Conservation (phyloP, 1,139 yeast species). For the Blastobotrys buckinghamii region DNA sequence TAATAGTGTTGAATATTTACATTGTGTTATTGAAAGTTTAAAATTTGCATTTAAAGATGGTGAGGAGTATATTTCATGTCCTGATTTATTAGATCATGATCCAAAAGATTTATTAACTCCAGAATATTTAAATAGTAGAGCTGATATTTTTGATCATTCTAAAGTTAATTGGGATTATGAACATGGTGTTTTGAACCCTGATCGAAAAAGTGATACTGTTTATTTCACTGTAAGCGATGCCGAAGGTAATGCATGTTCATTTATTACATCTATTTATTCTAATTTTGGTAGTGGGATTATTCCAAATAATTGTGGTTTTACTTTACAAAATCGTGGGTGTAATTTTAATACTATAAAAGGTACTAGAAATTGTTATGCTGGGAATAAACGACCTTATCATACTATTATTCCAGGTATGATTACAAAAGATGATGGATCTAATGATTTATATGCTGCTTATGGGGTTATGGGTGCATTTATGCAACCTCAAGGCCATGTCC, state of each 20-base stretch:
- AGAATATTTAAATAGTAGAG: constrained; percentile 46
- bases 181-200: constrained; percentile 57
- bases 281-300: constrained; percentile 70
- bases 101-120: constrained; percentile 33
- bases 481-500: constrained; percentile 84
- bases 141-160: constrained; percentile 40
- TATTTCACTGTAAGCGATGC: constrained; percentile 65
- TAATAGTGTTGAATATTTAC: constrained; percentile 68
- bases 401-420: constrained; percentile 83
- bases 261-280: constrained; percentile 68
- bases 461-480: constrained; percentile 90
- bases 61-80: constrained; percentile 66
- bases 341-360: constrained; percentile 61
- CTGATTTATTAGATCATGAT: constrained; percentile 34
- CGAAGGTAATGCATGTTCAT: constrained; percentile 77
- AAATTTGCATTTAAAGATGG: constrained; percentile 73
- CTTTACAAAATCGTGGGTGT: constrained; percentile 71
- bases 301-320: constrained; percentile 63
- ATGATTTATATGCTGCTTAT: constrained; percentile 56
- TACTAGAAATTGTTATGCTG: constrained; percentile 56
- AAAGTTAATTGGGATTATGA: constrained; percentile 41
- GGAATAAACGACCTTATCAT: constrained; percentile 73
- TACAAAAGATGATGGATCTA: constrained; percentile 36
- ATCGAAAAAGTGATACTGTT: constrained; percentile 68
- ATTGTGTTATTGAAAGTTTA: constrained; percentile 60